Base-by-base conservation (phyloP, 129 eudicot species). In the Tagetes erecta region DNA sequence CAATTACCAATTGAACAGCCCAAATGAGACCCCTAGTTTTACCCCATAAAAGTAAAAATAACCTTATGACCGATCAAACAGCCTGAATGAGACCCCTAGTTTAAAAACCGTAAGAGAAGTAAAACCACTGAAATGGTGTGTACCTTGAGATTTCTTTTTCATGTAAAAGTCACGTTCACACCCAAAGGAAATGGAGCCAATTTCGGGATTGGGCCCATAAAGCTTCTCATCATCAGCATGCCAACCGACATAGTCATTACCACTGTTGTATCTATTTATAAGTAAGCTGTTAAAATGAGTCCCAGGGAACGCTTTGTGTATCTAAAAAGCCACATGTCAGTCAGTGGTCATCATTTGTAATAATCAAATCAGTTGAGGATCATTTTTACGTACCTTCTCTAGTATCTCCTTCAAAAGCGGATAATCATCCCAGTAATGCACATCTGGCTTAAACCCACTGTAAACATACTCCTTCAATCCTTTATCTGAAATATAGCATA, bases 171-270 rank as follows among this genome's bases (percentile, higher is more conserved):
- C 96, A 27, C 97, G 97, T 33, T 94, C 97, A 75, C 98, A 94
- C 27, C 98, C 98, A 82, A 94, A 88, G 41, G 98, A 94, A 51
- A 90, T 70, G 7, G 97, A 94, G 60, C 93, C 96, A 73, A 94
- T 94, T 74, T 90, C 87, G 41, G 98, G 98, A 75, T 80, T 88
- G 51, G 91, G 83, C 20, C 98, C 98, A 63, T 90, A 94, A 40
- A 94, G 86, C 66, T 83, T 88, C 81, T 94, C 98, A 67, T 90
- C 93, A 79, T 94, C 98, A 44, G 98, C 87, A 82, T 94, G 98
- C 98, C 98, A 94, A 68, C 97, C 96, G 51, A 94, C 98, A 82
- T 86, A 85, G 86, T 94, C 97, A 75, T 86, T 76, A 35, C 97
- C 96, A 58, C 82, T 92, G 47, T 86, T 90, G 72, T 94, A 94